Conservation (phyloP, 2,329 filamentous ascomycete species). For the Alternaria viburni region DNA sequence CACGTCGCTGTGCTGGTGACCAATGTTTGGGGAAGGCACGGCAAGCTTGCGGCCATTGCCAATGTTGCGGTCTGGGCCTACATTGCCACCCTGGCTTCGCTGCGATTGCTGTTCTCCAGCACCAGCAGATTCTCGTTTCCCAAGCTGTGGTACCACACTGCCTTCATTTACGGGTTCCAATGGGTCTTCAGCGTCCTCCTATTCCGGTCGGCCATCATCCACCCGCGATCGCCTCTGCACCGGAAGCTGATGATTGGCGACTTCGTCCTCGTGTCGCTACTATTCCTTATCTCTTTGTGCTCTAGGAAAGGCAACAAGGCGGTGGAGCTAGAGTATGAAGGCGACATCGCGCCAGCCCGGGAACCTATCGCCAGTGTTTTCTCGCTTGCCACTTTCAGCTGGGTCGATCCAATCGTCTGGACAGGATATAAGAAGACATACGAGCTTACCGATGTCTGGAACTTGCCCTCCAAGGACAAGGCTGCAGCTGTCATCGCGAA, state of each 20-base stretch:
- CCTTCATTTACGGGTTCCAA: slow-evolving; percentile 78
- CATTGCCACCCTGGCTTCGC: slow-evolving; percentile 72
- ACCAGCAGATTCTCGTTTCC: slow-evolving; percentile 69
- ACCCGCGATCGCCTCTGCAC: slow-evolving; percentile 69
- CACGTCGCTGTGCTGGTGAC: slow-evolving; percentile 70
- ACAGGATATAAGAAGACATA: slow-evolving; percentile 85
- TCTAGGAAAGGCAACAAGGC: slow-evolving; percentile 92
- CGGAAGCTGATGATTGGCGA: slow-evolving; percentile 72
- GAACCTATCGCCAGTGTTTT: slow-evolving; percentile 89
- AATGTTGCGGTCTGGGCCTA: slow-evolving; percentile 82
- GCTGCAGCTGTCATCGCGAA: slow-evolving; percentile 78
- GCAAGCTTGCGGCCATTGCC: slow-evolving; percentile 66
- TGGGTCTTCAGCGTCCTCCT: slow-evolving; percentile 79
- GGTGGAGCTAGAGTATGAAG: slow-evolving; percentile 87
- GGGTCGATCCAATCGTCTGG: slow-evolving; percentile 90
- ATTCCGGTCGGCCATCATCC: slow-evolving; percentile 85
- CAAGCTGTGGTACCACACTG: slow-evolving; percentile 90
- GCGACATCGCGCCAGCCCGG: slow-evolving; percentile 81
- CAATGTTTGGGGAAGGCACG: slow-evolving; percentile 64
- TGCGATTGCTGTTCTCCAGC: slow-evolving; percentile 71
- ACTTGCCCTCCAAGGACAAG: slow-evolving; percentile 86
- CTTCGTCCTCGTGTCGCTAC: slow-evolving; percentile 75
- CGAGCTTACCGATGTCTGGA: slow-evolving; percentile 89
- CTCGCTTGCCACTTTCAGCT: slow-evolving; percentile 85
- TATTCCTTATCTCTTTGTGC: slow-evolving; percentile 77